Conservation (phyloP, 2,329 filamentous ascomycete species). For the Falciphora oryzae region DNA sequence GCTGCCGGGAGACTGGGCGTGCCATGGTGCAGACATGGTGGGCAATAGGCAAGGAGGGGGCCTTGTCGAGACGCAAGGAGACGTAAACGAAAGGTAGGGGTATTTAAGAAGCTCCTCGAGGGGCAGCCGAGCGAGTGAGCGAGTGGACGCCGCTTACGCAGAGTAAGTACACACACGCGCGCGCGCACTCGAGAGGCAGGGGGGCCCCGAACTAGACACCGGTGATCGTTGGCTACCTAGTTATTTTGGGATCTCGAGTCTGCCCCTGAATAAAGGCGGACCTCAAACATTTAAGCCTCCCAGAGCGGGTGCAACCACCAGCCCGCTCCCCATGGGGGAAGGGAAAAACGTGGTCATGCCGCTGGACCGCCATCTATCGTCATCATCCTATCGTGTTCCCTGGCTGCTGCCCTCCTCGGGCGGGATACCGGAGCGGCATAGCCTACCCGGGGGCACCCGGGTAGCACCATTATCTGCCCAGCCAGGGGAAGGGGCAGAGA, state of each 20-base stretch:
- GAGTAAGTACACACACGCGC: neutral
- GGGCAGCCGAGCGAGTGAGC: neutral
- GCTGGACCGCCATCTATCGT: neutral
- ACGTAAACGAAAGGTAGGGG: neutral
- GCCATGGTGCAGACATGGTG: constrained; percentile 19
- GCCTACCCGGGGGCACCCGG: neutral
- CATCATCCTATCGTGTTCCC: neutral
- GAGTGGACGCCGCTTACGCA: neutral
- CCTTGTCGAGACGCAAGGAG: neutral
- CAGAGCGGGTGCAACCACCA: neutral
- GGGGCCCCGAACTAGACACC: neutral
- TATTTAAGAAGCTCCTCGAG: neutral
- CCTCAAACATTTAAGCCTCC: neutral
- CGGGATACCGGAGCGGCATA: neutral
- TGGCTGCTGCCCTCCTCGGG: neutral
- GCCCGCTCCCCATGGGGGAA: neutral
- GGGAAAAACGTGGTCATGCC: neutral
- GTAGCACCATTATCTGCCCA: too few relatives aligned
- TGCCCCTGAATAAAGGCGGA: neutral
- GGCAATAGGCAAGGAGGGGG: neutral
- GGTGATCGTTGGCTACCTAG: neutral
- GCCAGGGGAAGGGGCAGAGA: too few relatives aligned
- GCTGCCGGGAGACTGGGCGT: too few relatives aligned
- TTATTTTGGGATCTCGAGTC: neutral
- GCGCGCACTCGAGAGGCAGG: neutral